phyloP scores from a whole-genome alignment of 2,329 filamentous ascomycete genomes.

The Aspergillus piperis region DNA sequence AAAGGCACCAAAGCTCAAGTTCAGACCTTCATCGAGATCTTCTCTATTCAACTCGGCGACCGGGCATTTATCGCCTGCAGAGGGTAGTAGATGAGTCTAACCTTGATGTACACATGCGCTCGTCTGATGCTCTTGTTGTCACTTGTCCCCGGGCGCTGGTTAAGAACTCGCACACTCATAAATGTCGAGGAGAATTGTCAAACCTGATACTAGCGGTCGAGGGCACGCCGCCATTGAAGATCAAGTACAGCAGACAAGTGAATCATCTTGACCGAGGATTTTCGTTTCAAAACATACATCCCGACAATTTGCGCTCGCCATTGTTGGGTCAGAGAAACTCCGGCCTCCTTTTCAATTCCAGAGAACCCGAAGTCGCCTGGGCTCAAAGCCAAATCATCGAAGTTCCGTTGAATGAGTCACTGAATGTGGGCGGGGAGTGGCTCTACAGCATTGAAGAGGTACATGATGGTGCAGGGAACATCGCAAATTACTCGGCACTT shows the following conservation, averaged over 20 bases:
- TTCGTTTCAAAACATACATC: slow-evolving; percentile 90
- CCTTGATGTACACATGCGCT: slow-evolving; percentile 78
- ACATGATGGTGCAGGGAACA: slow-evolving; percentile 84
- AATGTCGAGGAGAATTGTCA: slow-evolving; percentile 85
- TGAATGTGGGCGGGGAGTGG: slow-evolving; percentile 78
- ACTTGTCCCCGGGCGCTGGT: slow-evolving; percentile 79
- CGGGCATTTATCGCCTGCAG: slow-evolving; percentile 81
- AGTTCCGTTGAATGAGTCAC: slow-evolving; percentile 87
- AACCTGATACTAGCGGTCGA: slow-evolving; percentile 79
- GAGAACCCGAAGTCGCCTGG: slow-evolving; percentile 67
- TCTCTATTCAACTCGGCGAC: slow-evolving; percentile 75
- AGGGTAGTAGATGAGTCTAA: slow-evolving; percentile 92
- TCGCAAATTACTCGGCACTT: slow-evolving; percentile 67
- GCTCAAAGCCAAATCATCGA: slow-evolving; percentile 71
- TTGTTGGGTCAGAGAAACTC: slow-evolving; percentile 63
- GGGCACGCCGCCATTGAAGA: slow-evolving; percentile 86
- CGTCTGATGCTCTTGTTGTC: slow-evolving; percentile 79
- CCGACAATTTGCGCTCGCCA: slow-evolving; percentile 80
- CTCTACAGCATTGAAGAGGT: slow-evolving; percentile 90
- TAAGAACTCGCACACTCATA: slow-evolving; percentile 62
- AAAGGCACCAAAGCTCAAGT: slow-evolving; percentile 53
- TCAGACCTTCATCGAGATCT: slow-evolving; percentile 64
- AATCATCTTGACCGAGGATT: slow-evolving; percentile 82
- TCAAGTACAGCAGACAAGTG: slow-evolving; percentile 86
- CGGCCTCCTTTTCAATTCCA: slow-evolving; percentile 59